These are phyloP conservation scores for Daldinia bambusicola DNA, from an alignment of 495 filamentous ascomycete genomes.

Conservation along the genomic window DNA sequence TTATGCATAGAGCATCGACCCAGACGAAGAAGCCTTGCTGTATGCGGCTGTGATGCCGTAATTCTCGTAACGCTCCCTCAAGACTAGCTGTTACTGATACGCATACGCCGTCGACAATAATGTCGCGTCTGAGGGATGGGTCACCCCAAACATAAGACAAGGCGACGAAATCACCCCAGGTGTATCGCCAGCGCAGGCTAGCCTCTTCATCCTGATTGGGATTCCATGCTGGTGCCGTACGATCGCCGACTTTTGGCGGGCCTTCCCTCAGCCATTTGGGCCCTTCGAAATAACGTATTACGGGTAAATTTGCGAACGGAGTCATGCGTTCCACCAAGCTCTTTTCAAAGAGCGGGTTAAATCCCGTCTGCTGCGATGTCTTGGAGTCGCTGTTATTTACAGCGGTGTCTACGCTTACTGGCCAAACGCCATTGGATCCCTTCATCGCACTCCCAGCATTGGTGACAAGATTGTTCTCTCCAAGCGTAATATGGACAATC, in stretches of 20 bases:
- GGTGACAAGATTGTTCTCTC: neutral
- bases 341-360: conserved; percentile 19
- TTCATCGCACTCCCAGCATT: neutral
- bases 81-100: conserved; percentile 20
- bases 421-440: neutral
- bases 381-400: conserved; percentile 8
- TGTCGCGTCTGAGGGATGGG: conserved; percentile 1
- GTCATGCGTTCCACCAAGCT: conserved; percentile 16
- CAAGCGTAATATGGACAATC: neutral
- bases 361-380: conserved; percentile 15
- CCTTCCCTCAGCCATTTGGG: conserved; percentile 11
- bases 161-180: conserved; percentile 31
- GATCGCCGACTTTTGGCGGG: conserved; percentile 6
- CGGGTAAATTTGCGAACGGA: conserved; percentile 12
- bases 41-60: conserved; percentile 3
- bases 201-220: conserved; percentile 23
- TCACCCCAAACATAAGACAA: conserved; percentile 32
- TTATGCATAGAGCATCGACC: conserved; percentile 32
- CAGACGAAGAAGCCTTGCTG: conserved; percentile 11
- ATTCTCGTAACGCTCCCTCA: conserved; percentile 11
- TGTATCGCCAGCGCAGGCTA: conserved; percentile 28
- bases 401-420: neutral
- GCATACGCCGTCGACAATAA: conserved; percentile 9
- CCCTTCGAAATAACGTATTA: conserved; percentile 4
- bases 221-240: conserved; percentile 19